phyloP scores from a whole-genome alignment of 306 rosid genomes.

The Geum urbanum region DNA sequence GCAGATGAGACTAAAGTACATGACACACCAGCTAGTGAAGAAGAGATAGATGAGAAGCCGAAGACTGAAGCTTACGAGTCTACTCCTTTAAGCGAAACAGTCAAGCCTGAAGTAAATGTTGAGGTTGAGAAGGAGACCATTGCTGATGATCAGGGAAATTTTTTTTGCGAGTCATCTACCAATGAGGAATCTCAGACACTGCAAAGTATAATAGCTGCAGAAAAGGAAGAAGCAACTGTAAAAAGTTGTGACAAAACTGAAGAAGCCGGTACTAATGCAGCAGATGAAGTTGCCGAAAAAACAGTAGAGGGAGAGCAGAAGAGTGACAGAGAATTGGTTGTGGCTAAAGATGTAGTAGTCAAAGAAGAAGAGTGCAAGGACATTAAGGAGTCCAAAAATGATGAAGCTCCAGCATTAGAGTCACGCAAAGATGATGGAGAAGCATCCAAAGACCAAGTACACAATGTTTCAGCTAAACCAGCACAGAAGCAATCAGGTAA shows the following conservation, averaged over 20 bases:
- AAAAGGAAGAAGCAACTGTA: constrained; percentile 1
- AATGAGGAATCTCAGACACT: constrained; percentile 1
- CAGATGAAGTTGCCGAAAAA: constrained; percentile 4
- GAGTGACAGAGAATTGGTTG: constrained; percentile 8
- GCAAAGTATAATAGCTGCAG: not conserved
- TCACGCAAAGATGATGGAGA: constrained; percentile 9
- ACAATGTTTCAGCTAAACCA: constrained; percentile 42
- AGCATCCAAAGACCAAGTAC: constrained; percentile 1
- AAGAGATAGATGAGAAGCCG: not conserved
- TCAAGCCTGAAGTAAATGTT: not conserved
- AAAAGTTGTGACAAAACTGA: not conserved
- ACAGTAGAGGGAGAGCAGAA: not conserved
- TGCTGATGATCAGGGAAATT: constrained; percentile 1
- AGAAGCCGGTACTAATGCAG: not conserved
- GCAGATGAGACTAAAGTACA: not conserved
- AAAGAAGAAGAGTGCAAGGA: constrained; percentile 13
- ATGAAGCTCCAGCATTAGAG: not conserved
- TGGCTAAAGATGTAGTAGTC: not conserved
- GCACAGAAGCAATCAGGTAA: constrained; percentile 67
- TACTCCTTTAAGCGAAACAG: not conserved
- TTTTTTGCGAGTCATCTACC: not conserved
- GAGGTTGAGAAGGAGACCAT: constrained; percentile 1
- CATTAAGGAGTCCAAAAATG: constrained; percentile 7
- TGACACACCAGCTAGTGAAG: not conserved
- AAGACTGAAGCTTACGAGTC: not conserved